phyloP scores from a whole-genome alignment of 257 asterid species.

The Ballota nigra region DNA sequence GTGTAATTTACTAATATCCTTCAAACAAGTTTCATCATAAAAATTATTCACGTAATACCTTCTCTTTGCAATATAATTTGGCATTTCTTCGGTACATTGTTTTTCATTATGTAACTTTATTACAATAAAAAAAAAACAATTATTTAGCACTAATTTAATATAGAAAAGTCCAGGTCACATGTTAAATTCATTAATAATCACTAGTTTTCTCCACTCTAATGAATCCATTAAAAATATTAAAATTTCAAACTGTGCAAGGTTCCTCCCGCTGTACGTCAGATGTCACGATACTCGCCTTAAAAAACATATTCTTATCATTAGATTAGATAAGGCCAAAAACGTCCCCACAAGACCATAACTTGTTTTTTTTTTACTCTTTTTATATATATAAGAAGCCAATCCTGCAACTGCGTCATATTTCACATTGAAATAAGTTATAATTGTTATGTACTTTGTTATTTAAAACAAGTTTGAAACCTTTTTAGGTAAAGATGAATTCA shows the following conservation, averaged over 20 bases:
- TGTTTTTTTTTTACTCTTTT: background rate
- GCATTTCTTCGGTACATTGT: background rate
- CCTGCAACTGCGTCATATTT: background rate
- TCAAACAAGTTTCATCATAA: too few species aligned
- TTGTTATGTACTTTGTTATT: too few species aligned
- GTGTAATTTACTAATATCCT: too few species aligned
- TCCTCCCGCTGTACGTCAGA: conserved; percentile 28
- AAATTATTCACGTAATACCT: too few species aligned
- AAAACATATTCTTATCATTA: background rate
- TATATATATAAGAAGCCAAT: background rate
- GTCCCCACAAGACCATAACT: background rate
- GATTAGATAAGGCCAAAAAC: background rate
- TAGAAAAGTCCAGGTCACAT: background rate
- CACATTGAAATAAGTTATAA: background rate
- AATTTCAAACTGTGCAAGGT: background rate
- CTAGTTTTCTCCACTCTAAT: background rate
- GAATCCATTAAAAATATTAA: background rate
- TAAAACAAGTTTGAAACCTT: background rate
- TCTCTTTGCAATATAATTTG: too few species aligned
- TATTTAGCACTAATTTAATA: background rate
- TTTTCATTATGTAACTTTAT: background rate
- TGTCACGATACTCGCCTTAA: conserved; percentile 14
- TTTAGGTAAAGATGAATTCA: background rate
- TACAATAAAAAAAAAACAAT: background rate
- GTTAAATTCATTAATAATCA: background rate